These are phyloP conservation scores for Euphorbia lathyris DNA, from an alignment of 345 rosid species.

Conservation along the genomic window DNA sequence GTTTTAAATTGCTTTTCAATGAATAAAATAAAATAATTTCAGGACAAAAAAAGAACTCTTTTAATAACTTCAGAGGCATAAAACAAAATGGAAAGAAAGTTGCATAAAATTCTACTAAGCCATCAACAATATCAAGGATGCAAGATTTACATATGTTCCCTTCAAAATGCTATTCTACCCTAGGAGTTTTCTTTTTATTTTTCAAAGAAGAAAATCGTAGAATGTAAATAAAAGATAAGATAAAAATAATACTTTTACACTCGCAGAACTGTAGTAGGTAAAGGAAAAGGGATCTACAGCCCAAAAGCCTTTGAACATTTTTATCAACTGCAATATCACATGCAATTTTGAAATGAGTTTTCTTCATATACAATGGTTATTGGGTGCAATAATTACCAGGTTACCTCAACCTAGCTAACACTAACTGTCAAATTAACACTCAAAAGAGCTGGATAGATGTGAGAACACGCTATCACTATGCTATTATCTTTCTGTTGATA, in stretches of 20 bases:
- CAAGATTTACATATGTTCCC: constrained; percentile 30
- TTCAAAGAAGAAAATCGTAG: constrained; percentile 25
- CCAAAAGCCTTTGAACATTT: neutral
- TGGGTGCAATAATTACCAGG: too few relatives aligned
- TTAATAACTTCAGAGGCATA: constrained; percentile 2
- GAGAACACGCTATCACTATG: neutral
- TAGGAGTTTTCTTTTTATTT: constrained; percentile 38
- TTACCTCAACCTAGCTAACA: neutral
- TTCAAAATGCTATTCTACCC: constrained; percentile 23
- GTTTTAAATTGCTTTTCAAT: neutral
- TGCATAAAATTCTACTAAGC: neutral
- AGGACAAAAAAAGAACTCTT: neutral
- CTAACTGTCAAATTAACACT: neutral
- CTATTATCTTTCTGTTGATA: neutral
- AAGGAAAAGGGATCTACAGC: neutral
- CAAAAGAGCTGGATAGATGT: neutral
- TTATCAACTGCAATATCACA: neutral
- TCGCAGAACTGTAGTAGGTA: neutral
- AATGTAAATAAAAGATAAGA: constrained; percentile 1
- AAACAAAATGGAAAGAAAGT: neutral
- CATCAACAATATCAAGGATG: constrained; percentile 19
- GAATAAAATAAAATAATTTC: neutral
- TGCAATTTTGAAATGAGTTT: neutral
- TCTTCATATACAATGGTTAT: neutral
- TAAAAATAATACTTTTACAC: neutral